Evolutionary conservation across 2,329 filamentous ascomycete genomes (phyloP).

Genomic region (Pestalotiopsis sp.): DNA sequence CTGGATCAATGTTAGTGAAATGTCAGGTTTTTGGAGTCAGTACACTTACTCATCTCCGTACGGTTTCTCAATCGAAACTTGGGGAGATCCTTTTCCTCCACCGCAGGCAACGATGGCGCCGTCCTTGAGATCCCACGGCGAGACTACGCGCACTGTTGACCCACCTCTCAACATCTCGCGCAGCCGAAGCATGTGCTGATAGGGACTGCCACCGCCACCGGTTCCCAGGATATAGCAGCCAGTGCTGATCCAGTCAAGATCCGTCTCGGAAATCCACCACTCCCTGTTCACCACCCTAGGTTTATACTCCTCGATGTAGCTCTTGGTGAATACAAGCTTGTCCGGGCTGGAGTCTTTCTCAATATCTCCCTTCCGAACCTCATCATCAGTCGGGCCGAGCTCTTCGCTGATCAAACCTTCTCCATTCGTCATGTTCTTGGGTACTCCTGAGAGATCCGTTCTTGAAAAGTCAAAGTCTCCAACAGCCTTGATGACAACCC

Average conservation of each 20-base stretch:
- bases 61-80: constrained; percentile 57
- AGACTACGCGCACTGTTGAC: constrained; percentile 47
- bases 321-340: constrained; percentile 13
- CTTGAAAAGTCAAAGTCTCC: constrained; percentile 50
- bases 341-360: background rate
- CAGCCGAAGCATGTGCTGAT: constrained; percentile 48
- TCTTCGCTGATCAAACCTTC: constrained; percentile 8
- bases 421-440: background rate
- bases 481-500: constrained; percentile 55
- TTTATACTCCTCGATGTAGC: constrained; percentile 39
- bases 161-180: constrained; percentile 47
- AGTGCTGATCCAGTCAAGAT: constrained; percentile 53
- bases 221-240: constrained; percentile 60
- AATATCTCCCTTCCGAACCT: background rate
- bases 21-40: background rate
- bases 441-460: constrained; percentile 16
- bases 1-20: background rate
- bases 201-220: constrained; percentile 56
- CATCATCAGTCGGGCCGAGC: background rate
- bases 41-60: constrained; percentile 45
- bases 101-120: constrained; percentile 51
- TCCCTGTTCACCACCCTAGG: constrained; percentile 46
- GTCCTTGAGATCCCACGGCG: constrained; percentile 45
- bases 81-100: constrained; percentile 56
- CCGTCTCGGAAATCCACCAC: constrained; percentile 56